Evolutionary conservation across 2,329 filamentous ascomycete species (phyloP).

Genomic region (Trichoderma atroviride): DNA sequence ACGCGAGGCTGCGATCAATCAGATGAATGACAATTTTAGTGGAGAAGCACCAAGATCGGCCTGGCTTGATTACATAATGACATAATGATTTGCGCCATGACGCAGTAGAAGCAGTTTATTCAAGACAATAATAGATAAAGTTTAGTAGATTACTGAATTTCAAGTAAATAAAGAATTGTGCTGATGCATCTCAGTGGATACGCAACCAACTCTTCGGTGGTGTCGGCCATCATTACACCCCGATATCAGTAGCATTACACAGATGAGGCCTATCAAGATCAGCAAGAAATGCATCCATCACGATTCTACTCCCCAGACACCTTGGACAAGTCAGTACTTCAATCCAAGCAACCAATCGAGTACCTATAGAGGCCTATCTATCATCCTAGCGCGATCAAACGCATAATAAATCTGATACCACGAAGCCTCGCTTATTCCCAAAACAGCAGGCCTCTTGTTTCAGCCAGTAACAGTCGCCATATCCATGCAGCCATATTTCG

Average conservation of each 20-base stretch:
- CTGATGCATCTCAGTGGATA: background rate
- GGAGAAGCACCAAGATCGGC: background rate
- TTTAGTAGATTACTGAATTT: background rate
- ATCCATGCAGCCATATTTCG: background rate
- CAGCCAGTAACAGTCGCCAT: background rate
- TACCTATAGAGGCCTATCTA: no score
- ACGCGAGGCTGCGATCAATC: conserved; percentile 18
- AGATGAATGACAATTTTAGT: conserved; percentile 12
- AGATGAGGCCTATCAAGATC: background rate
- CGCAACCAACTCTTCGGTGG: background rate
- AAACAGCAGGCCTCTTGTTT: conserved; percentile 7
- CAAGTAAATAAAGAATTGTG: no score
- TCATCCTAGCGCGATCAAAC: background rate
- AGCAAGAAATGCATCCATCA: background rate
- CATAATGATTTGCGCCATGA: background rate
- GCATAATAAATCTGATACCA: conserved; percentile 1
- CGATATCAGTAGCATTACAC: background rate
- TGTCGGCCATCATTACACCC: background rate
- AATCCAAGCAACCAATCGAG: background rate
- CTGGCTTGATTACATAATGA: background rate
- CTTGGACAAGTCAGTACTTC: background rate
- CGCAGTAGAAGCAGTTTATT: background rate
- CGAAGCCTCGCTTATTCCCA: background rate
- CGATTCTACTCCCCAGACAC: background rate
- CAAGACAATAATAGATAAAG: background rate